Evolutionary conservation across 257 asterid genomes (phyloP), one percentile per base, ranked within the genome.

Genomic region (Rhazya stricta): DNA sequence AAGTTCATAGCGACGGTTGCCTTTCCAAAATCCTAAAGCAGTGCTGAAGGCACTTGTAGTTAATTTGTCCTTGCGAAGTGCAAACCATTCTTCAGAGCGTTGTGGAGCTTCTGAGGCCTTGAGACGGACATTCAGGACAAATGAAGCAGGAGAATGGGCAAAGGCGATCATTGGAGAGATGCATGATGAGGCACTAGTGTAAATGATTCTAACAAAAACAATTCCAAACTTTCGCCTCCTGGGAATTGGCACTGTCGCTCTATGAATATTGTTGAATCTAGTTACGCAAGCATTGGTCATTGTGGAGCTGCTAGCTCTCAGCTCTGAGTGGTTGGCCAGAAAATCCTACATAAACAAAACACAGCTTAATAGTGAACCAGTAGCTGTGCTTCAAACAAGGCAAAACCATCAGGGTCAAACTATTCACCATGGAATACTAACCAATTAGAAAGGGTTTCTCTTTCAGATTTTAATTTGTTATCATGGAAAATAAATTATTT

Each of bases 41-140:
- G 97, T 91, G 84, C 99, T 87, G 85, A 95, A 95, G 42, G 98
- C 88, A 82, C 97, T 95, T 1, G 99, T 92, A 0, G 98, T 95
- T 60, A 95, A 86, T 81, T 79, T 95, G 87, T 95, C 96, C 86
- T 84, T 92, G 72, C 98, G 96, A 39, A 95, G 96, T 29, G 97
- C 91, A 81, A 95, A 95, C 98, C 99, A 95, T 84, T 92, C 97
- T 3, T 89, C 98, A 0, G 98, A 95, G 54, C 96, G 91, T 57
- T 95, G 99, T 34, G 94, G 94, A 62, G 94, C 88, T 57, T 85
- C 83, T 37, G 96, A 84, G 69, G 89, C 79, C 71, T 91, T 67
- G 41, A 88, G 87, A 39, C 76, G 85, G 66, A 88, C 84, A 18
- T 80, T 81, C 73, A 91, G 80, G 56, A 75, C 85, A 12, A 84